Conservation (phyloP, 2,329 filamentous ascomycete species). For the Sclerotinia glacialis region DNA sequence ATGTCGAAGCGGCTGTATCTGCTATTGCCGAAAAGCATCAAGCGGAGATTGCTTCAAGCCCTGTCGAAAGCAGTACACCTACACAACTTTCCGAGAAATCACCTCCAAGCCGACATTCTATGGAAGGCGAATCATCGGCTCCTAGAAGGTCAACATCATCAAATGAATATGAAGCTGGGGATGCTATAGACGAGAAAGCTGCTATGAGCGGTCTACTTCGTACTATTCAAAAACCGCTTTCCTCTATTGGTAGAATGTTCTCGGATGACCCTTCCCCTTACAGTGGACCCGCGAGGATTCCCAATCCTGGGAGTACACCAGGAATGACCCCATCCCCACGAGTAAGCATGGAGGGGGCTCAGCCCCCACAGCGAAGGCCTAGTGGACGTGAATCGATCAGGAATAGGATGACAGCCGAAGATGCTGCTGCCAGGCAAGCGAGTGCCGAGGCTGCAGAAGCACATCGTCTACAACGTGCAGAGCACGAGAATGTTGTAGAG, state of each 20-base stretch:
- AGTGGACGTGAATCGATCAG: conserved; percentile 26
- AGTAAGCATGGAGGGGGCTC: conserved; percentile 32
- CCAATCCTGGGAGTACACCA: conserved; percentile 46
- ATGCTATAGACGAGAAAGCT: conserved; percentile 66
- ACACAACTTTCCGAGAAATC: conserved; percentile 47
- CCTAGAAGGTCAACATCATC: conserved; percentile 55
- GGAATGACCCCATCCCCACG: conserved; percentile 37
- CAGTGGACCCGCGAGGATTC: conserved; percentile 44
- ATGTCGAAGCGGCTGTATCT: conserved; percentile 94
- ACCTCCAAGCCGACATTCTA: conserved; percentile 52
- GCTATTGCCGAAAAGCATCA: conserved; percentile 90
- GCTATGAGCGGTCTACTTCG: conserved; percentile 82
- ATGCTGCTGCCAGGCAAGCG: conserved; percentile 85
- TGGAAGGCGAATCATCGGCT: conserved; percentile 57
- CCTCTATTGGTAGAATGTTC: conserved; percentile 92
- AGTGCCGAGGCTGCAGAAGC: conserved; percentile 88
- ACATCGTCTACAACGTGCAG: conserved; percentile 73
- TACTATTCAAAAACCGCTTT: conserved; percentile 86
- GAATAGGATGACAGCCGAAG: conserved; percentile 64
- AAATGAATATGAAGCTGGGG: conserved; percentile 51
- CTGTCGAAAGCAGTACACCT: conserved; percentile 37
- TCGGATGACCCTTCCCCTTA: conserved; percentile 59
- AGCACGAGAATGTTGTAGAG: conserved; percentile 89
- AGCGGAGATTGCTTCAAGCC: conserved; percentile 46
- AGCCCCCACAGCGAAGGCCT: conserved; percentile 27